Evolutionary conservation across 352 stramenopile species (phyloP).

Genomic region (Lagenidium giganteum): DNA sequence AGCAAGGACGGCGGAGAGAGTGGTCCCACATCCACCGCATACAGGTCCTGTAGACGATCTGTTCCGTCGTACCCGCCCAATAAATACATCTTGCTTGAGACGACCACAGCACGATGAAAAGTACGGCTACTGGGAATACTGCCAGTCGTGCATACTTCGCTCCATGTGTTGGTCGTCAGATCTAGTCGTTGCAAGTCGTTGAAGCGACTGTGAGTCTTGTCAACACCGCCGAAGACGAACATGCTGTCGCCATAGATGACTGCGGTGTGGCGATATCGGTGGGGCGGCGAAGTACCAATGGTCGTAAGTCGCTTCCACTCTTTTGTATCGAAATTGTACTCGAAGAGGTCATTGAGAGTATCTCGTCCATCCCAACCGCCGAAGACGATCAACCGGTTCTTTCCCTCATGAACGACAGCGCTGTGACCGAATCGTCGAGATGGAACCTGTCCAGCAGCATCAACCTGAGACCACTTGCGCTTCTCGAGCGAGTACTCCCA

Average conservation of each 20-base stretch:
- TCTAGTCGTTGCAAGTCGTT: constrained; percentile 82
- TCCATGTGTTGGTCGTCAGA: constrained; percentile 79
- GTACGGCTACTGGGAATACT: constrained; percentile 78
- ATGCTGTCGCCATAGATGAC: constrained; percentile 84
- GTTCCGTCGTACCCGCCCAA: constrained; percentile 84
- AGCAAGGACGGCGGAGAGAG: constrained; percentile 65
- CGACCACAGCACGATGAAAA: constrained; percentile 82
- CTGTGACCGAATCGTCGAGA: constrained; percentile 80
- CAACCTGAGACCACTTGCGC: constrained; percentile 49
- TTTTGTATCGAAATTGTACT: constrained; percentile 69
- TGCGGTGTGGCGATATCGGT: constrained; percentile 82
- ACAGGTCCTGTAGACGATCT: constrained; percentile 78
- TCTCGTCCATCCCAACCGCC: constrained; percentile 84
- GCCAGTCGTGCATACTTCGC: constrained; percentile 76
- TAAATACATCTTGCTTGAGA: constrained; percentile 81
- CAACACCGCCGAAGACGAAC: constrained; percentile 87
- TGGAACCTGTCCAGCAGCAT: constrained; percentile 40
- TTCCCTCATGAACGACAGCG: constrained; percentile 62
- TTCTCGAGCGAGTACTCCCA: constrained; percentile 61
- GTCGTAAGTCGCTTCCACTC: constrained; percentile 66
- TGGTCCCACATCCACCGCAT: constrained; percentile 80
- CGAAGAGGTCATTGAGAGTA: constrained; percentile 79
- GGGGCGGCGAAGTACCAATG: constrained; percentile 45
- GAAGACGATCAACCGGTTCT: constrained; percentile 79
- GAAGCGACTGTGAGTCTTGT: constrained; percentile 86